These are phyloP conservation scores for Nicotiana noctiflora DNA, from an alignment of 257 asterid species.

Conservation along the genomic window DNA sequence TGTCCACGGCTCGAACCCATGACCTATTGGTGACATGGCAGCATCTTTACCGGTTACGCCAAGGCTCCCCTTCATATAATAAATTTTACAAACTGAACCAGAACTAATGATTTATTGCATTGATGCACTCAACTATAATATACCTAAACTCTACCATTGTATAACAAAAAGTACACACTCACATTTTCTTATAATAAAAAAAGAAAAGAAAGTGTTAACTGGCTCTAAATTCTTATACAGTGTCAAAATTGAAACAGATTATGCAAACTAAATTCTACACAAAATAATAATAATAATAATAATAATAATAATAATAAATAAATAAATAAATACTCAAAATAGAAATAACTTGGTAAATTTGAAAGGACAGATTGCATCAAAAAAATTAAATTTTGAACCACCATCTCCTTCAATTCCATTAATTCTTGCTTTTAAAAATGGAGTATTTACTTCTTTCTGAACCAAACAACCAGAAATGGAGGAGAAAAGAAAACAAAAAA, in stretches of 20 bases:
- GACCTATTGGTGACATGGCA: no score
- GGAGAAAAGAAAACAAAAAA: neutral
- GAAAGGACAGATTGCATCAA: neutral
- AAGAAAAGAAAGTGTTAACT: neutral
- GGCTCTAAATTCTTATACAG: neutral
- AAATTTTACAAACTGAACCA: no score
- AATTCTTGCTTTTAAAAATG: neutral
- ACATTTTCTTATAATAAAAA: neutral
- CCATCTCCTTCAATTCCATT: slow-evolving; percentile 63
- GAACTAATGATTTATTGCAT: no score
- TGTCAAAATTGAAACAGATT: neutral
- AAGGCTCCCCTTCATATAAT: no score
- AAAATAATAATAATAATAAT: no score
- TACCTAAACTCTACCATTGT: neutral
- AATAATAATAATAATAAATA: no score
- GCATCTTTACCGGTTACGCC: no score
- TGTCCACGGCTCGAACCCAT: no score
- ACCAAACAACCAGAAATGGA: neutral
- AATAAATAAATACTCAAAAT: rapidly evolving
- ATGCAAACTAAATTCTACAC: neutral
- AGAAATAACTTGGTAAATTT: no score
- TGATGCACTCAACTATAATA: no score
- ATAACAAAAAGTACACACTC: neutral
- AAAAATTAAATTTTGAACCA: slow-evolving; percentile 7
- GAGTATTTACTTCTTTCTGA: neutral